A percentile compares a stretch with the other conserved stretches of the same genome.
Conservation (phyloP, 2,329 filamentous ascomycete genomes). For the Cladosporium sp. region DNA sequence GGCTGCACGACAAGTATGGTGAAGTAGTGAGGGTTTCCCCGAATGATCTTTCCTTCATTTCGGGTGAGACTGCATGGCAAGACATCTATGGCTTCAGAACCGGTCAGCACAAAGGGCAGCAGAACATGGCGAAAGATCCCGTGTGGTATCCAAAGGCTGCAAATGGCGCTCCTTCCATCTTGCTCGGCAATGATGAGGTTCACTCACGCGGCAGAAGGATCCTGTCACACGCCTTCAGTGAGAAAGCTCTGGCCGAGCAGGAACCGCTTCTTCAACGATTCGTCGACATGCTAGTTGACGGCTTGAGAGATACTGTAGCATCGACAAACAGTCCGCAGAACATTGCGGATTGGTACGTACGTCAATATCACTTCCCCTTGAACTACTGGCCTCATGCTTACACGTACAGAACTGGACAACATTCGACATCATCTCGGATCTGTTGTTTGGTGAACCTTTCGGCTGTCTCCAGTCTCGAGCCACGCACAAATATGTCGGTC, state of each 20-base stretch:
- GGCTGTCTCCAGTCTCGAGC: slow-evolving; percentile 25
- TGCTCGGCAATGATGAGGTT: slow-evolving; percentile 29
- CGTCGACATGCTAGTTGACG: not conserved
- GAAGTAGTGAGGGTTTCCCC: slow-evolving; percentile 28
- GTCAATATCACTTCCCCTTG: too few relatives aligned
- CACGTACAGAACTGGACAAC: not conserved
- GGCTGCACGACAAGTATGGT: slow-evolving; percentile 33
- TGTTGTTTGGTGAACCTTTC: slow-evolving; percentile 30
- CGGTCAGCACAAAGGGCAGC: not conserved
- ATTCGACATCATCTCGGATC: slow-evolving; percentile 26
- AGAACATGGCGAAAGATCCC: slow-evolving; percentile 15
- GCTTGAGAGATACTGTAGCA: too few relatives aligned
- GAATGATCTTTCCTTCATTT: slow-evolving; percentile 33
- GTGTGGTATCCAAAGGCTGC: slow-evolving; percentile 9
- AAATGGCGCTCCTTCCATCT: not conserved
- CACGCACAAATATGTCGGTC: slow-evolving; percentile 32
- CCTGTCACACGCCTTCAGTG: slow-evolving; percentile 36
- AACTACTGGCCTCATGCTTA: too few relatives aligned
- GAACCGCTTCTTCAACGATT: slow-evolving; percentile 18
- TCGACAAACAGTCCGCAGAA: too few relatives aligned
- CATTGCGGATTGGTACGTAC: too few relatives aligned
- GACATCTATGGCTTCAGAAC: slow-evolving; percentile 24
- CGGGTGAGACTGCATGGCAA: slow-evolving; percentile 20
- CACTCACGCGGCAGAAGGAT: slow-evolving; percentile 35
- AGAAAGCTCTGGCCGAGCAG: slow-evolving; percentile 35